phyloP scores from a whole-genome alignment of 495 filamentous ascomycete species.

The Podospora pseudoanserina region DNA sequence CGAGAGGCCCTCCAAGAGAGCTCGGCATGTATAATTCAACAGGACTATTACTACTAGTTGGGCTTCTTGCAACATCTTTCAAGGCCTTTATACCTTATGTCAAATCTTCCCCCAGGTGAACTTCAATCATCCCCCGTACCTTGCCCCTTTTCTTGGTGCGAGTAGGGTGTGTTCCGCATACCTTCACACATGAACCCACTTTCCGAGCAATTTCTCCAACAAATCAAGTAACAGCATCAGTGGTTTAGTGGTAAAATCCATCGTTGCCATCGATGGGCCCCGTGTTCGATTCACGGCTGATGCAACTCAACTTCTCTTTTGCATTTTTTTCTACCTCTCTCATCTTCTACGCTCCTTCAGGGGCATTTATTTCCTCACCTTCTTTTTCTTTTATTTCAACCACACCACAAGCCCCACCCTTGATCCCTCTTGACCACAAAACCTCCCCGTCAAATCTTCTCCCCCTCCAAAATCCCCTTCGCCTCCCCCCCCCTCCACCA shows the following conservation, averaged over 20 bases:
- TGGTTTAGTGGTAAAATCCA: slow-evolving; percentile 53
- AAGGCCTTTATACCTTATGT: no score
- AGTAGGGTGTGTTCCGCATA: background rate
- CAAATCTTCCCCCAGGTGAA: no score
- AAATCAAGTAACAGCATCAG: slow-evolving; percentile 22
- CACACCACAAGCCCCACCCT: background rate
- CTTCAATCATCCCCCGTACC: no score
- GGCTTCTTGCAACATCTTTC: no score
- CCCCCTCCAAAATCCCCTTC: slow-evolving; percentile 59
- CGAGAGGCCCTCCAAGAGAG: no score
- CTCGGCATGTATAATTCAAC: no score
- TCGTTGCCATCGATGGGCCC: slow-evolving; percentile 53
- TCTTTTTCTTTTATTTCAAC: background rate
- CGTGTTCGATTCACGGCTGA: slow-evolving; percentile 52
- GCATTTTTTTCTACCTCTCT: background rate
- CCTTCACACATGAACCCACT: background rate
- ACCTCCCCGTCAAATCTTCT: slow-evolving; percentile 36
- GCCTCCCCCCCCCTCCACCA: slow-evolving; percentile 80
- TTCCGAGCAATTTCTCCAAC: background rate
- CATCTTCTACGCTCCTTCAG: background rate
- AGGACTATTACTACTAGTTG: no score
- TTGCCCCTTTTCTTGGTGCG: no score
- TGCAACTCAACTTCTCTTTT: slow-evolving; percentile 3
- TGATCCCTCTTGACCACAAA: background rate
- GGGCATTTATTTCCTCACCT: background rate